Conservation (phyloP, 106 monocot species). For the Acanthochlamys bracteata region DNA sequence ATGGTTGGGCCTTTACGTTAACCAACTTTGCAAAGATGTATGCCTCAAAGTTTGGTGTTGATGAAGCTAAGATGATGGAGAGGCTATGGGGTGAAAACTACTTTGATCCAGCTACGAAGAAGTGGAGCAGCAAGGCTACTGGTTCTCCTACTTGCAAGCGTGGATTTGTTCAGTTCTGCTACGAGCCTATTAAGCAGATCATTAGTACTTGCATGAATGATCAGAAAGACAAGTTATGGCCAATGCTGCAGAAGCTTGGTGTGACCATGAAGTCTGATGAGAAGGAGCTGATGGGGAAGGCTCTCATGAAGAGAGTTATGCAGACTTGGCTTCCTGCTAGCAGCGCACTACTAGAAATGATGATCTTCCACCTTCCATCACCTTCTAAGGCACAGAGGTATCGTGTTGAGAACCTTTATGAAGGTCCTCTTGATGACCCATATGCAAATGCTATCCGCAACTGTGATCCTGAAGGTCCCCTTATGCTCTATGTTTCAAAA, state of each 20-base stretch:
- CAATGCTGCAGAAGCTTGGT: slow-evolving; percentile 38
- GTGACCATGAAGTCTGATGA: slow-evolving; percentile 40
- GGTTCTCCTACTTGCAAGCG: slow-evolving; percentile 38
- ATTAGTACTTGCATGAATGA: slow-evolving; percentile 39
- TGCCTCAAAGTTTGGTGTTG: slow-evolving; percentile 42
- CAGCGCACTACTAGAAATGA: slow-evolving; percentile 43
- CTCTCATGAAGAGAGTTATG: slow-evolving; percentile 51
- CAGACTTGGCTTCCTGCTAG: slow-evolving; percentile 46
- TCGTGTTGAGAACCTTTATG: slow-evolving; percentile 47
- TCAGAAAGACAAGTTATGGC: slow-evolving; percentile 45
- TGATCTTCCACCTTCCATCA: slow-evolving; percentile 50
- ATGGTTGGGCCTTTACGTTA: slow-evolving; percentile 44
- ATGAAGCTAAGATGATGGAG: slow-evolving; percentile 46
- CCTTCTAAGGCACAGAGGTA: slow-evolving; percentile 35
- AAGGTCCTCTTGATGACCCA: slow-evolving; percentile 39
- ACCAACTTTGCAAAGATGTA: slow-evolving; percentile 47
- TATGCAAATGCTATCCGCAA: slow-evolving; percentile 39
- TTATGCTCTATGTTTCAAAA: slow-evolving; percentile 46
- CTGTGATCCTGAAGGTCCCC: slow-evolving; percentile 40
- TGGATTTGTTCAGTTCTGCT: slow-evolving; percentile 48
- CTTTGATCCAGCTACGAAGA: slow-evolving; percentile 42
- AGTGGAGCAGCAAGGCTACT: slow-evolving; percentile 38
- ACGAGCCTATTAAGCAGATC: slow-evolving; percentile 46
- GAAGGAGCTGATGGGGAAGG: slow-evolving; percentile 37
- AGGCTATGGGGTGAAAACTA: slow-evolving; percentile 49